Evolutionary conservation across 768 basidiomycete species (phyloP), one percentile per base, ranked within the genome.

Genomic region (Serendipita indica): DNA sequence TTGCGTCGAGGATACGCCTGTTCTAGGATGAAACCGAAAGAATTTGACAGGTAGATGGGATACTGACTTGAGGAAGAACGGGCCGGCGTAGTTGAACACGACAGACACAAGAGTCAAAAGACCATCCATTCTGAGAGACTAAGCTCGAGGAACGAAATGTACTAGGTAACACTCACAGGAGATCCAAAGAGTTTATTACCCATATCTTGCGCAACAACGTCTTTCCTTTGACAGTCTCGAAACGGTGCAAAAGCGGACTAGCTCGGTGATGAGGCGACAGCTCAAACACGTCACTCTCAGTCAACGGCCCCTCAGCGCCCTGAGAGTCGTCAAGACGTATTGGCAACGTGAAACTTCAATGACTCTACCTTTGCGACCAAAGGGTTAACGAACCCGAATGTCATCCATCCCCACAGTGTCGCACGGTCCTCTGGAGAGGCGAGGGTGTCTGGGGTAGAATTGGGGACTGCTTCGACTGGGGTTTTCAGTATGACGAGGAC

Each of bases 391-490:
- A 87, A 89, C 33, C 65, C 70, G 63, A 87, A 88, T 1, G 83
- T 79, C 0, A 79, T 69, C 87, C 87, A 88, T 37, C 77, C 76
- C 71, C 77, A 79, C 13, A 90, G 73, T 1, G 80, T 72, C 0
- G 82, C 81, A 65, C 88, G 89, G 63, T 89, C 87, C 65, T 90
- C 88, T 0, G 81, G 84, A 1, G 80, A 77, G n/a, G 82, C 69
- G 2, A 74, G 69, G 16, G 66, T 65, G 4, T 80, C 81, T 82
- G 83, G 39, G 3, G 28, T 57, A 10, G 10, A 10, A 7, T 27
- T 4, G 49, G 22, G 25, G 32, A 54, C 32, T 28, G 49, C n/a
- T 33, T 54, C 49, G 5, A 52, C 7, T 16, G 30, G 22, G 56
- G 33, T 87, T 1, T 70, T 70, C 22, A 83, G 64, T 12, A 82